A percentile compares a stretch with the other conserved stretches of the same genome.
These are phyloP conservation scores for Aristolochia fimbriata DNA, from an alignment of 164 flowering plant species.

Conservation along the genomic window DNA sequence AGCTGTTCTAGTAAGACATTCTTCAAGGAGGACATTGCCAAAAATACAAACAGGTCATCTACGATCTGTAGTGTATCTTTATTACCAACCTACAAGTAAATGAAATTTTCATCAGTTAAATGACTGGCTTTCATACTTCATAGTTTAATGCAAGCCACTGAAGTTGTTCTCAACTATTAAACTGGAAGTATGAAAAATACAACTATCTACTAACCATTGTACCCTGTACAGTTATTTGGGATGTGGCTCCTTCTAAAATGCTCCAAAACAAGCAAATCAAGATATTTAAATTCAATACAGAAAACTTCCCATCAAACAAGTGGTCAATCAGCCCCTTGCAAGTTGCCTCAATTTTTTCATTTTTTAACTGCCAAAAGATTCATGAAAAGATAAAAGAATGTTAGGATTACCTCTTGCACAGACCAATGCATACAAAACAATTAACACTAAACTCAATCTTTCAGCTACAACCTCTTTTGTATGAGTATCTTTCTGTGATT, in stretches of 20 bases:
- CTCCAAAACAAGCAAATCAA: conserved; percentile 53
- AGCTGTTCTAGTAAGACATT: conserved; percentile 49
- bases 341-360: conserved; percentile 29
- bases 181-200: not conserved
- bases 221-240: conserved; percentile 18
- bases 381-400: not conserved
- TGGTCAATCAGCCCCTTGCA: conserved; percentile 31
- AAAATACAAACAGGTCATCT: conserved; percentile 49
- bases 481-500: conserved; percentile 18
- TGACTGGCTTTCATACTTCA: not conserved
- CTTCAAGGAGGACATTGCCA: conserved; percentile 35
- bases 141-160: not conserved
- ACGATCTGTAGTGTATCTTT: conserved; percentile 25
- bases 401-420: not conserved
- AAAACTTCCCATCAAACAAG: conserved; percentile 26
- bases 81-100: conserved; percentile 35
- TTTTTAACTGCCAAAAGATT: conserved; percentile 33
- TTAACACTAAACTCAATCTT: not conserved
- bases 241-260: conserved; percentile 31
- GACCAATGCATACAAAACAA: not conserved
- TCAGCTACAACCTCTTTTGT: conserved; percentile 32
- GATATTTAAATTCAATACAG: conserved; percentile 34
- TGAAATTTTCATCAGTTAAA: not conserved
- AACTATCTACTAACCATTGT: conserved; percentile 26
- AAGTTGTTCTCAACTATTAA: not conserved